Evolutionary conservation across 495 filamentous ascomycete genomes (phyloP).

Genomic region (Podospora australis): DNA sequence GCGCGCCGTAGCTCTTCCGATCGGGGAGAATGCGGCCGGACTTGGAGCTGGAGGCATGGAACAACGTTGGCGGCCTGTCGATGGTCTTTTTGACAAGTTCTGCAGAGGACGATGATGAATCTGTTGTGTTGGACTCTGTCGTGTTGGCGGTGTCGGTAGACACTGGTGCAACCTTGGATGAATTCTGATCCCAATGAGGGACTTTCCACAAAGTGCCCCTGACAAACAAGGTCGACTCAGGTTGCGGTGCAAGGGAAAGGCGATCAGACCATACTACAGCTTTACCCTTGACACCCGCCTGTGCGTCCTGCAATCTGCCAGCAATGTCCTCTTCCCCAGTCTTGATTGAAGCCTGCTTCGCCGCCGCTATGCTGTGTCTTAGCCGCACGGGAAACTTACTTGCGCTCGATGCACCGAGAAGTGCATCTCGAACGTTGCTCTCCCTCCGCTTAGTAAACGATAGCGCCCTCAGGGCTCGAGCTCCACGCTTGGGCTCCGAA

Average conservation of each 20-base stretch:
- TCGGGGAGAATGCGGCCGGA: slow-evolving; percentile 8
- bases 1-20: slow-evolving; percentile 15
- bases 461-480: slow-evolving; percentile 16
- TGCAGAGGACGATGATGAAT: not conserved
- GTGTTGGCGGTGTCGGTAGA: no score
- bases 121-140: no score
- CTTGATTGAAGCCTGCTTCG: not conserved
- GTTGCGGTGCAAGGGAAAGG: slow-evolving; percentile 5
- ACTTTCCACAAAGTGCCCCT: slow-evolving; percentile 7
- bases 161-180: no score
- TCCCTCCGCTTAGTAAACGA: slow-evolving; percentile 4
- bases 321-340: not conserved
- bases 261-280: not conserved
- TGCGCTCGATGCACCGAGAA: not conserved
- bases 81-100: slow-evolving; percentile 7
- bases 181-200: not conserved
- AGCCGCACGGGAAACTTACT: not conserved
- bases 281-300: not conserved
- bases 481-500: slow-evolving; percentile 10
- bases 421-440: not conserved
- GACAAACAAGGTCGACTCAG: slow-evolving; percentile 9
- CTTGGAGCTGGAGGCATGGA: slow-evolving; percentile 5
- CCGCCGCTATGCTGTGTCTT: not conserved
- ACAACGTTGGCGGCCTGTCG: slow-evolving; percentile 1
- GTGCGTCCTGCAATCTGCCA: not conserved